phyloP scores from a whole-genome alignment of 148 eudicot species.

The Pharnaceum exiguum region DNA sequence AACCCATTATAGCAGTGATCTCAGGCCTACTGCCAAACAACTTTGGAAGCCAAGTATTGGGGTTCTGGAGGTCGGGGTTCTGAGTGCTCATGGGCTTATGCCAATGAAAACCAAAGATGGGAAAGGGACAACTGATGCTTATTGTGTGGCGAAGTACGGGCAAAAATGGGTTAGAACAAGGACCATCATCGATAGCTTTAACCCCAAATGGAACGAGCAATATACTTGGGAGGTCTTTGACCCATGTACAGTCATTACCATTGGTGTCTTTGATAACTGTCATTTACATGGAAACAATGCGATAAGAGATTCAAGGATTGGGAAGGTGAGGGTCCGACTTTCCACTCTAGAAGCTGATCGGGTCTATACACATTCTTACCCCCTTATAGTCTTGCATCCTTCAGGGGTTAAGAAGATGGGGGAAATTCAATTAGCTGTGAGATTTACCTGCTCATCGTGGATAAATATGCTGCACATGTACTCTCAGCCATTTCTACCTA shows the following conservation, averaged over 20 bases:
- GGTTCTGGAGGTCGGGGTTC: constrained; percentile 57
- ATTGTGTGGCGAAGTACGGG: constrained; percentile 75
- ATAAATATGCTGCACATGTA: constrained; percentile 63
- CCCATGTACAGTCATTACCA: constrained; percentile 68
- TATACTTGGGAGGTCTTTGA: constrained; percentile 84
- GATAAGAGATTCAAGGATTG: constrained; percentile 50
- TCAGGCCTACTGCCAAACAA: constrained; percentile 56
- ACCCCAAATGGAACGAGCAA: constrained; percentile 81
- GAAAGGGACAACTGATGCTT: constrained; percentile 63
- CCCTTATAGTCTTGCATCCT: constrained; percentile 53
- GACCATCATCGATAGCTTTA: constrained; percentile 52
- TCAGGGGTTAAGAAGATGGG: constrained; percentile 79
- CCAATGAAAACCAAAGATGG: constrained; percentile 65
- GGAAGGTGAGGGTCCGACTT: constrained; percentile 73
- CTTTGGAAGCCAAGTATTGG: constrained; percentile 70
- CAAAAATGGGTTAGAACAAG: constrained; percentile 73
- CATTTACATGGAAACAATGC: constrained; percentile 43
- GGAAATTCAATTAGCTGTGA: constrained; percentile 70
- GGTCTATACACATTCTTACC: constrained; percentile 72
- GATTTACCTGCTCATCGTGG: constrained; percentile 65
- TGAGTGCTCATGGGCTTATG: constrained; percentile 55
- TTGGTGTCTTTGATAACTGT: constrained; percentile 67
- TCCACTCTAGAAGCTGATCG: constrained; percentile 74
- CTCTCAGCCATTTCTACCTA: constrained; percentile 62
- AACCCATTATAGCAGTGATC: constrained; percentile 64